Evolutionary conservation across 192 early-diverging fungal species (phyloP), one percentile per base, ranked within the genome.

Genomic region (Linderina pennispora): DNA sequence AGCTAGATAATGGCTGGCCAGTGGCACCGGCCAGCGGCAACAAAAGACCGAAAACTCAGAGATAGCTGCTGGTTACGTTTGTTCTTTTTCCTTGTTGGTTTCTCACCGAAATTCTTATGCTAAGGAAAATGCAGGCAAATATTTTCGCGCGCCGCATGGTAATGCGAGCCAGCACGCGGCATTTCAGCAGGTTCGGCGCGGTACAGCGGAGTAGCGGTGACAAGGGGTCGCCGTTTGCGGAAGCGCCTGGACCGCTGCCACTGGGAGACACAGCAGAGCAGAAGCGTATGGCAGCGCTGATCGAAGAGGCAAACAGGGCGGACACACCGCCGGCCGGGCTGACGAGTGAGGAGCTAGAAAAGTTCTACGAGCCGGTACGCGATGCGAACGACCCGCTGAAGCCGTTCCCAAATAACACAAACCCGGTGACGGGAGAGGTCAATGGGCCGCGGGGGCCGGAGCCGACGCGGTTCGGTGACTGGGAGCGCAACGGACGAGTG

Each of bases 381-480:
- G 58, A 74, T 33, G 64, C 76, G 45, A 75, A 50, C 23, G 65
- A 78, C 24, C 41, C 62, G 25, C 58, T 73, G 36, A 47, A 60
- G 45, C 57, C 64, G 23, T 87, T 82, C 50, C 79, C 80, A 45
- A 74, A 80, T 37, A 77, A 82, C 46, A 65, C 65, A 33, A 89
- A 89, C 37, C 85, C 87, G 10, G 38, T 32, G 2, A 87, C 87
- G 9, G 81, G 81, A 17, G 87, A 90, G 62, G 50, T 80, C 32
- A 79, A 81, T 16, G 87, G 87, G 0, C 87, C 87, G 11, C 80
- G 76, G 41, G 87, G 87, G 11, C 77, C 80, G 15, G 87, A 90
- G 45, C 87, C 87, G 3, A 90, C 87, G 6, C 77, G 87, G 8
- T 90, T 82, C 51, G 83, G 84, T 19, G 87, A 90, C 55, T 90